A percentile compares a stretch with the other conserved stretches of the same genome.
These are phyloP conservation scores for Parachaetomium inaequale DNA, from an alignment of 495 filamentous ascomycete species.

Conservation along the genomic window DNA sequence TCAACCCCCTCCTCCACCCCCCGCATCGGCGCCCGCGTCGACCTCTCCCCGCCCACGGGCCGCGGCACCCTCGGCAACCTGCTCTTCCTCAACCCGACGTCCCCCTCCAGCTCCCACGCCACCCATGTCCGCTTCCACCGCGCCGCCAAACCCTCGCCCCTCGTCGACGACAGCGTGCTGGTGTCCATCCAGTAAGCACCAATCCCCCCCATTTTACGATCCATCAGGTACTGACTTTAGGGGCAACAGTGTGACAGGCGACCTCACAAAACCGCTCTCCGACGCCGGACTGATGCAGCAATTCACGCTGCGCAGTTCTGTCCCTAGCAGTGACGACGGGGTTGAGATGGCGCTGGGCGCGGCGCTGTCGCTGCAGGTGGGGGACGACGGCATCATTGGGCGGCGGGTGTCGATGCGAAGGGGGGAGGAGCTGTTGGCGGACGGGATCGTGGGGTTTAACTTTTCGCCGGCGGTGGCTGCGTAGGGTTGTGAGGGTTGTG, in stretches of 20 bases:
- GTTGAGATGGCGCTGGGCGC: slow-evolving; percentile 34
- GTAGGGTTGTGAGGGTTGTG: not conserved
- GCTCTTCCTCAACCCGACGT: slow-evolving; percentile 31
- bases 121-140: slow-evolving; percentile 30
- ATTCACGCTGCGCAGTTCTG: slow-evolving; percentile 24
- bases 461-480: slow-evolving; percentile 12
- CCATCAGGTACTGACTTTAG: too few species aligned
- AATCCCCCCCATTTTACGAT: not conserved
- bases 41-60: slow-evolving; percentile 23
- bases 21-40: slow-evolving; percentile 30
- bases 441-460: slow-evolving; percentile 49
- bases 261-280: slow-evolving; percentile 31
- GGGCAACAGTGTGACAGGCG: slow-evolving; percentile 39
- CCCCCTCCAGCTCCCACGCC: slow-evolving; percentile 25
- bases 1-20: slow-evolving; percentile 27
- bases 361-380: slow-evolving; percentile 40
- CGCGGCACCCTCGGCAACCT: slow-evolving; percentile 27
- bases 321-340: not conserved
- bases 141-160: not conserved
- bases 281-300: slow-evolving; percentile 37
- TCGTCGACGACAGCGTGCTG: slow-evolving; percentile 18
- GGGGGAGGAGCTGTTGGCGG: slow-evolving; percentile 32
- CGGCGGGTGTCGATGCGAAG: slow-evolving; percentile 42
- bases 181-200: slow-evolving; percentile 32
- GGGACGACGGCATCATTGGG: slow-evolving; percentile 45